These are phyloP conservation scores for Adansonia grandidieri DNA, from an alignment of 441 rosid species.

Conservation along the genomic window DNA sequence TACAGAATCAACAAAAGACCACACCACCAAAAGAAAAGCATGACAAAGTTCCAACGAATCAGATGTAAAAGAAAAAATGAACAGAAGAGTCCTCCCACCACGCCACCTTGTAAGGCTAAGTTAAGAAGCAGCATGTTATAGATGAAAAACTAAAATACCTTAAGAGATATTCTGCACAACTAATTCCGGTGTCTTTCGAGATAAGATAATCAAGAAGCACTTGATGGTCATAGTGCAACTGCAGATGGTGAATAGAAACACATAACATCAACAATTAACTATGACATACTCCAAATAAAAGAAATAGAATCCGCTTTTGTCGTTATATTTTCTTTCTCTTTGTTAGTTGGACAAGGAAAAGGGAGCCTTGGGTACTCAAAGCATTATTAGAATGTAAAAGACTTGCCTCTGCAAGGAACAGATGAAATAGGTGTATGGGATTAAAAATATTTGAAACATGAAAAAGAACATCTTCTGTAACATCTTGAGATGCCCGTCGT, in stretches of 20 bases:
- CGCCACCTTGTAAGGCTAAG: neutral
- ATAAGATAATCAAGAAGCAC: constrained; percentile 93
- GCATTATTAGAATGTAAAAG: constrained; percentile 9
- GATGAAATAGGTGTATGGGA: constrained; percentile 72
- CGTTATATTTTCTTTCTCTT: neutral
- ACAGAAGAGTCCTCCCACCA: neutral
- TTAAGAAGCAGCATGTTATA: constrained; percentile 19
- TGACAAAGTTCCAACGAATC: constrained; percentile 4
- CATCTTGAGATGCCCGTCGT: constrained; percentile 38
- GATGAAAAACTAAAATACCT: constrained; percentile 46
- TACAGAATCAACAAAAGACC: constrained; percentile 35
- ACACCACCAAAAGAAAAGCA: constrained; percentile 4
- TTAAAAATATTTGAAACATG: constrained; percentile 55
- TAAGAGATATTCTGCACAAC: constrained; percentile 83
- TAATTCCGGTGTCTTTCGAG: constrained; percentile 74
- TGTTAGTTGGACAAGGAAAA: constrained; percentile 13
- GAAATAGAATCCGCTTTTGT: neutral
- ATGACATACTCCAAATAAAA: neutral
- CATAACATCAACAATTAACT: constrained; percentile 18
- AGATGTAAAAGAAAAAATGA: constrained; percentile 15
- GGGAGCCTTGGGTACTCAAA: neutral
- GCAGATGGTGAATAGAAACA: constrained; percentile 28
- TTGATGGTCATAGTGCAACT: constrained; percentile 91
- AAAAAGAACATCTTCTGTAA: constrained; percentile 41
- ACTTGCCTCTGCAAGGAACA: constrained; percentile 80